phyloP scores from a whole-genome alignment of 2,329 filamentous ascomycete species.

The Diplodia seriata region DNA sequence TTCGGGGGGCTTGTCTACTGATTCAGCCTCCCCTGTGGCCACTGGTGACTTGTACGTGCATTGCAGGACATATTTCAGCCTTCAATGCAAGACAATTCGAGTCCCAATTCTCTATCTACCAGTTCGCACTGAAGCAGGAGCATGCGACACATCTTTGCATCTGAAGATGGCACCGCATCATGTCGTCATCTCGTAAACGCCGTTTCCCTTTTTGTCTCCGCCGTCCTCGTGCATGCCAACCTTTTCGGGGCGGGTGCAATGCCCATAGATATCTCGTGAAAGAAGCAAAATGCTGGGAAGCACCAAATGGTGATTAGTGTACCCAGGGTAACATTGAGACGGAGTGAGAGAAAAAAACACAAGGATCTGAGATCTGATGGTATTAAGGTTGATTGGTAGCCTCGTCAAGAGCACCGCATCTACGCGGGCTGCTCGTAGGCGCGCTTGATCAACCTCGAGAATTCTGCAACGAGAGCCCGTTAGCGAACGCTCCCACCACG shows the following conservation, averaged over 20 bases:
- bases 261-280: slow-evolving; percentile 11
- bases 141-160: not conserved
- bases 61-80: slow-evolving; percentile 13
- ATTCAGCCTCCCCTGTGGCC: not conserved
- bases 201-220: slow-evolving; percentile 1
- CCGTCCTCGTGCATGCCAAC: not conserved
- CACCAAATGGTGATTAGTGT: slow-evolving; percentile 4
- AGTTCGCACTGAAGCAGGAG: not conserved
- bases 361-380: not conserved
- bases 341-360: not conserved
- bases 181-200: slow-evolving; percentile 20
- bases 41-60: not conserved
- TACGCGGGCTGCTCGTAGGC: slow-evolving; percentile 81
- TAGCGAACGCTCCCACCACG: not conserved
- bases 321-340: not conserved
- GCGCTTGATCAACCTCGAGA: slow-evolving; percentile 78
- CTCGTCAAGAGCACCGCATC: not conserved
- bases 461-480: slow-evolving; percentile 54
- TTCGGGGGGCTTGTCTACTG: not conserved
- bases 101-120: not conserved
- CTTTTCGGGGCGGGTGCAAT: not conserved
- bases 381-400: not conserved
- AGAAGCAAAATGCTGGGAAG: not conserved
- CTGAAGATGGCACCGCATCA: slow-evolving; percentile 4
- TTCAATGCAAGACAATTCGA: not conserved